Evolutionary conservation across 352 stramenopile species (phyloP).

Genomic region (Phytopythium sindhum): DNA sequence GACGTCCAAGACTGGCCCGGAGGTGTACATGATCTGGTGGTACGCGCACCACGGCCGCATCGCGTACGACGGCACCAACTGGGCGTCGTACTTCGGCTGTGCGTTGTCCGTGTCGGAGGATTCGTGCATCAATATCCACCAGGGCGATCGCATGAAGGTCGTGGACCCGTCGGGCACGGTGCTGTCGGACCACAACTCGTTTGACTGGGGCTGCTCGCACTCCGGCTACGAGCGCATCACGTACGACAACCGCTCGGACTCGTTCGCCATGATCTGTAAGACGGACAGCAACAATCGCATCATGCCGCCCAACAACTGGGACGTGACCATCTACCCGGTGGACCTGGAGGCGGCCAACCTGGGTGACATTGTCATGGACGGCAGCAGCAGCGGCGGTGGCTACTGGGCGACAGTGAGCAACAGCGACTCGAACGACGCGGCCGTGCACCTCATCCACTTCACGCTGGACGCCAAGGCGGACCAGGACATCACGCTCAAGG

Average conservation of each 20-base stretch:
- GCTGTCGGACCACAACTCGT: conserved; percentile 36
- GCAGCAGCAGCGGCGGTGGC: conserved; percentile 21
- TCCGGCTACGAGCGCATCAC: conserved; percentile 57
- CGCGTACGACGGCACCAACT: conserved; percentile 54
- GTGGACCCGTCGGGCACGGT: conserved; percentile 37
- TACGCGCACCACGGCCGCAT: conserved; percentile 65
- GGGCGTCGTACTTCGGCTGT: conserved; percentile 56
- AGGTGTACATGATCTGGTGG: conserved; percentile 74
- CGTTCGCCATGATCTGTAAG: conserved; percentile 57
- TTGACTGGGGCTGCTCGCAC: conserved; percentile 61
- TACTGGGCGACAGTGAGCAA: conserved; percentile 69
- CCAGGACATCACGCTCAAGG: conserved; percentile 55
- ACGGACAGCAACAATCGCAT: conserved; percentile 73
- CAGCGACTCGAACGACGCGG: conserved; percentile 38
- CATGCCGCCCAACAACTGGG: conserved; percentile 52
- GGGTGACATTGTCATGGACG: conserved; percentile 45
- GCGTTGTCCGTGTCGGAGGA: conserved; percentile 51
- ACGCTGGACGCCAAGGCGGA: conserved; percentile 33
- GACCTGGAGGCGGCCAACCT: conserved; percentile 44
- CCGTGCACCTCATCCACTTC: conserved; percentile 61
- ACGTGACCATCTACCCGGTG: conserved; percentile 54
- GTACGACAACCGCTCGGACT: conserved; percentile 39
- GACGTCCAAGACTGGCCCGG: conserved; percentile 27
- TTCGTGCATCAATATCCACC: conserved; percentile 69
- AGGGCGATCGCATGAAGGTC: conserved; percentile 66